These are phyloP conservation scores for Castanea mollissima DNA, from an alignment of 306 rosid species.

Conservation along the genomic window DNA sequence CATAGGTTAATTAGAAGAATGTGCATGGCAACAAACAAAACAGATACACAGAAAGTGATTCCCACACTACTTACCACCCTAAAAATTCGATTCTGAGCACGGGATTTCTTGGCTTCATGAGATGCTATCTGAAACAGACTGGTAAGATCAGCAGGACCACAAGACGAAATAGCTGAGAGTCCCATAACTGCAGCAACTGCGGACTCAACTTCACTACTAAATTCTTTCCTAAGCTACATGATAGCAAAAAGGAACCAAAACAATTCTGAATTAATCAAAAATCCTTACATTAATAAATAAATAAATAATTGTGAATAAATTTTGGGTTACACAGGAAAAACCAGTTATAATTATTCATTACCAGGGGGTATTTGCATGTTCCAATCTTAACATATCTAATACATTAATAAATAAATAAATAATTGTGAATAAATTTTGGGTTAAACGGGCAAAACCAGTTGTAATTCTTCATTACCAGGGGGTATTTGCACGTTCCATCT, in stretches of 20 bases:
- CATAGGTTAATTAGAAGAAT: background rate
- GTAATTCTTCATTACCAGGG: background rate
- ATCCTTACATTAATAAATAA: background rate
- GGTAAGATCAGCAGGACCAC: slow-evolving; percentile 78
- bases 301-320: background rate
- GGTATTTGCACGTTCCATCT: background rate
- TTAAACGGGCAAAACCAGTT: background rate
- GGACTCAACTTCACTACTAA: slow-evolving; percentile 69
- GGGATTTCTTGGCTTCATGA: slow-evolving; percentile 84
- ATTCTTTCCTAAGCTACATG: slow-evolving; percentile 71
- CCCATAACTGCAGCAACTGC: slow-evolving; percentile 54
- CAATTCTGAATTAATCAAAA: background rate
- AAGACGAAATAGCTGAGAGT: slow-evolving; percentile 54
- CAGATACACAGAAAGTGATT: slow-evolving; percentile 6
- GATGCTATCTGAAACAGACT: slow-evolving; percentile 67
- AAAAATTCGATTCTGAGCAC: slow-evolving; percentile 59
- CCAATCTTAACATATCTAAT: too few species aligned
- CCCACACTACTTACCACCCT: slow-evolving; percentile 61
- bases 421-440: background rate
- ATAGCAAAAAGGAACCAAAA: background rate
- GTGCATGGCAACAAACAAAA: slow-evolving; percentile 11
- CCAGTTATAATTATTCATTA: background rate
- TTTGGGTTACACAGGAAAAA: background rate
- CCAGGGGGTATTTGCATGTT: too few species aligned
- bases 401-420: too few species aligned